Evolutionary conservation across 306 rosid species (phyloP), one percentile per base, ranked within the genome.

Genomic region (Datisca glomerata): DNA sequence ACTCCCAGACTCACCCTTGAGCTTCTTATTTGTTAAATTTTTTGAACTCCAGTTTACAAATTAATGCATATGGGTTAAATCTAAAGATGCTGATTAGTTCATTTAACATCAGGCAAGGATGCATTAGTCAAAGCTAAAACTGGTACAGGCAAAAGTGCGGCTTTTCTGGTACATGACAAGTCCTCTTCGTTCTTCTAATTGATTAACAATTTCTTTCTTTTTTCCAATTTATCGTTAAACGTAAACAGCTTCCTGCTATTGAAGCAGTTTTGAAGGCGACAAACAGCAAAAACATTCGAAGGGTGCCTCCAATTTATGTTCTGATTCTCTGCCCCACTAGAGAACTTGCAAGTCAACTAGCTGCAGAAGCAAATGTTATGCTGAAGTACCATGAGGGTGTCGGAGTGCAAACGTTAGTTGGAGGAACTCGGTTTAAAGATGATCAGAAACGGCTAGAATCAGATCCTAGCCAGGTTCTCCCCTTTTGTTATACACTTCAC

Each of bases 161-260:
- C 97, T 37, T 89, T 76, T 77, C 61, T 83, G 97, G 97, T 89
- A 83, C 54, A 22, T 46, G 7, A 29, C 51, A 46, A 16, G 23
- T 55, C 49, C 27, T 56, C 36, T 51, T 52, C 35, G n/a, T 47
- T 8, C 35, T 59, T 58, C 23, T 33, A 38, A 19, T 45, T 28
- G 12, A 32, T 51, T 24, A 34, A 42, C 34, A 18, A 24, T 24
- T 49, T 47, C 1, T 37, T 48, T 45, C 32, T 47, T n/a, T n/a
- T 35, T 43, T 51, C 50, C 44, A 43, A 41, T 27, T 42, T 46
- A 24, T 63, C 56, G 65, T 41, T 69, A 62, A 83, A 65, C 63
- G 67, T 73, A 70, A 89, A 74, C 93, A 89, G 97, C 85, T 89
- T 83, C 97, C 93, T 66, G 94, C 95, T 53, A 80, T 89, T 89